Percentiles rank a stretch among this genome's conserved stretches.
phyloP scores from a whole-genome alignment of 768 basidiomycete species.

The Cyclocybe aegerita region DNA sequence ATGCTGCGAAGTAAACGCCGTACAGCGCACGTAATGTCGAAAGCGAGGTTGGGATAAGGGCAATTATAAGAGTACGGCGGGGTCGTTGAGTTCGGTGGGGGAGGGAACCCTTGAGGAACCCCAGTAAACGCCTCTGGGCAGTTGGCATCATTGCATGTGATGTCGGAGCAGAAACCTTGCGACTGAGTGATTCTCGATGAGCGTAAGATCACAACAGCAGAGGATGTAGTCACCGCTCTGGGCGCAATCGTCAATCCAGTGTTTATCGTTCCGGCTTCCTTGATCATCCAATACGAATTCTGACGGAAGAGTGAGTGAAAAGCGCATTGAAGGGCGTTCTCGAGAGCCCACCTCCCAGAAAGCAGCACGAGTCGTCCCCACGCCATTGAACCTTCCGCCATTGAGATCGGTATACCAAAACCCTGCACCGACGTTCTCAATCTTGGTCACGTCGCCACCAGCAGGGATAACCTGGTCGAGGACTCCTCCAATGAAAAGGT shows the following conservation, averaged over 20 bases:
- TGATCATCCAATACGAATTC: background rate
- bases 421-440: slow-evolving; percentile 12
- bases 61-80: slow-evolving; percentile 8
- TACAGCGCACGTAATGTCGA: slow-evolving; percentile 12
- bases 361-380: background rate
- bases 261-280: background rate
- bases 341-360: background rate
- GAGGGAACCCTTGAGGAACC: slow-evolving; percentile 10
- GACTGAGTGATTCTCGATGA: background rate
- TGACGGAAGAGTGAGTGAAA: background rate
- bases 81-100: slow-evolving; percentile 4
- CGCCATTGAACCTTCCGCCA: slow-evolving; percentile 13
- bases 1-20: no score
- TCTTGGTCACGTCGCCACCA: slow-evolving; percentile 13
- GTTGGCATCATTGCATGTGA: slow-evolving; percentile 12
- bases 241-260: background rate
- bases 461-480: slow-evolving; percentile 13
- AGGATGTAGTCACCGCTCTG: background rate
- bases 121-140: slow-evolving; percentile 22
- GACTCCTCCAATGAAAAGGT: slow-evolving; percentile 18
- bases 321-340: background rate
- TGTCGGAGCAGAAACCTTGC: slow-evolving; percentile 18
- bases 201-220: background rate
- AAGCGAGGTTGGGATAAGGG: slow-evolving; percentile 6
- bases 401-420: slow-evolving; percentile 23